Evolutionary conservation across 495 filamentous ascomycete genomes (phyloP).

Genomic region (Penicillium cinerascens): DNA sequence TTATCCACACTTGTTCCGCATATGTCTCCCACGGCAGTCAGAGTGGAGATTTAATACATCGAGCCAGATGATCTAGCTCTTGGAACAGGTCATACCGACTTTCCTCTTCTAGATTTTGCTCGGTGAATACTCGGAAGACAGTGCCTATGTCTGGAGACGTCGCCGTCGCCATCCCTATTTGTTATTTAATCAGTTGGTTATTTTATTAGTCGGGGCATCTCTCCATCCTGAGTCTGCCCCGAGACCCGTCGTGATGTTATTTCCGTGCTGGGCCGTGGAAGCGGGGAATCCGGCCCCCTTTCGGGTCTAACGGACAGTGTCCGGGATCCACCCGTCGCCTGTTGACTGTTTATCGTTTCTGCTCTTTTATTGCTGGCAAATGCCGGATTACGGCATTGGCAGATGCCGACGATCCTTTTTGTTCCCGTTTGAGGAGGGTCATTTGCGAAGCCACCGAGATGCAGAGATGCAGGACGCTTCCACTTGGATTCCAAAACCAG

Average conservation of each 20-base stretch:
- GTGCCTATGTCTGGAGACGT: not conserved
- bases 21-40: conserved; percentile 2
- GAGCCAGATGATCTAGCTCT: conserved; percentile 8
- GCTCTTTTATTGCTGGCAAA: too few relatives aligned
- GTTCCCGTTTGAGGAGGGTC: conserved; percentile 15
- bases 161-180: not conserved
- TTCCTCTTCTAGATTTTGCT: not conserved
- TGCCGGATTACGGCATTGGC: conserved; percentile 13
- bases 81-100: conserved; percentile 2
- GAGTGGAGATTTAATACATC: not conserved
- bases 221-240: not conserved
- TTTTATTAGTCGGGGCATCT: not conserved
- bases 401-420: conserved; percentile 10
- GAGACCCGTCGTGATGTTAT: too few relatives aligned
- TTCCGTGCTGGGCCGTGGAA: too few relatives aligned
- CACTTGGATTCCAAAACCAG: not conserved
- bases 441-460: conserved; percentile 2
- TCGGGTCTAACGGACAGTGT: not conserved
- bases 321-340: conserved; percentile 12
- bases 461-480: not conserved
- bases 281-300: not conserved
- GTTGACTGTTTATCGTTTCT: conserved; percentile 1
- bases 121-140: not conserved
- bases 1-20: conserved; percentile 1
- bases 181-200: not conserved